Base-by-base conservation (phyloP, 768 basidiomycete species). In the Kwoniella sp. region DNA sequence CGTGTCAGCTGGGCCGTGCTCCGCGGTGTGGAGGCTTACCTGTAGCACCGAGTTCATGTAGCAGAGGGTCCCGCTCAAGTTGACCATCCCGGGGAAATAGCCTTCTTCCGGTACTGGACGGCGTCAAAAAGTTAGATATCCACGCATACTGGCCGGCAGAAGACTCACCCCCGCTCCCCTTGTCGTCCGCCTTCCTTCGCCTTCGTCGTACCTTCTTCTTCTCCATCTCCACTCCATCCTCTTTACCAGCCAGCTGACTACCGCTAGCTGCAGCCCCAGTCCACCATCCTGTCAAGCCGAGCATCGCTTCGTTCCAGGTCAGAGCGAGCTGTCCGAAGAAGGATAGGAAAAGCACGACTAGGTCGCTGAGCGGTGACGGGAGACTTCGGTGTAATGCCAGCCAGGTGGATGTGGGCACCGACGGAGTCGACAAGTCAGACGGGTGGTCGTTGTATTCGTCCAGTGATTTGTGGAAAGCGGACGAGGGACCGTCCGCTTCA, bases 31-130 rank as follows among this genome's bases (percentile, higher is more conserved):
- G 8, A 14, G 26, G 44, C 60, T 67, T 70, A 69, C 88, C 81
- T 96, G 93, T 9, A 96, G 77, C 2, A 90, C 90, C 11, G 93
- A 91, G 71, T 98, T 93, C 84, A 96, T 88, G 78, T 95, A 98
- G 70, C 93, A 96, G 60, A 93, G 88, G 45, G 90, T 93, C 10
- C 92, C 92, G 8, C 90, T 92, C 31, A 92, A 85, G 66, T 96
- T 96, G 68, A 95, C 87, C 43, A 96, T 84, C 0, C 92, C 92
- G 1, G 91, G 87, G 73, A 88, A 95, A 50, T 71, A 59, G 8
- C 46, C 38, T 39, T 46, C 25, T 8, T 20, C 31, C 11, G n/a
- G 25, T 19, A 34, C 32, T 38, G 36, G n/a, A n/a, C n/a, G n/a
- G n/a, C n/a, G n/a, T n/a, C n/a, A n/a, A n/a, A n/a, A n/a, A n/a